phyloP scores from a whole-genome alignment of 176 grass and related monocot species.

The Zea mays region Zm-B73-REFERENCE-NAM-5.0 NC_050101.1:6527501-6528000 shows the following conservation, averaged over 20 bases:
- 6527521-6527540: no score
- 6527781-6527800: conserved; percentile 49
- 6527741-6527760: conserved; percentile 56
- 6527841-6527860: conserved; percentile 39
- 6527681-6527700: conserved; percentile 50
- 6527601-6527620: no score
- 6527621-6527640: no score
- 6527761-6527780: conserved; percentile 41
- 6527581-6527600: no score
- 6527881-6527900: conserved; percentile 53
- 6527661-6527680: conserved; percentile 12
- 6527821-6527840: conserved; percentile 45
- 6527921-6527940: conserved; percentile 35
- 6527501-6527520: no score
- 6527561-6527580: no score
- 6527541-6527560: no score
- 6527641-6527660: no score
- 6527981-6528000: conserved; percentile 55
- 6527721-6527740: conserved; percentile 40
- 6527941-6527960: conserved; percentile 56
- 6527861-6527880: conserved; percentile 51
- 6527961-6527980: conserved; percentile 44
- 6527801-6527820: conserved; percentile 40
- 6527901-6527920: conserved; percentile 28
- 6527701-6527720: conserved; percentile 57